A percentile compares a stretch with the other conserved stretches of the same genome.
phyloP scores from a whole-genome alignment of 208 protist species.

The Leishmania gerbilli region DNA sequence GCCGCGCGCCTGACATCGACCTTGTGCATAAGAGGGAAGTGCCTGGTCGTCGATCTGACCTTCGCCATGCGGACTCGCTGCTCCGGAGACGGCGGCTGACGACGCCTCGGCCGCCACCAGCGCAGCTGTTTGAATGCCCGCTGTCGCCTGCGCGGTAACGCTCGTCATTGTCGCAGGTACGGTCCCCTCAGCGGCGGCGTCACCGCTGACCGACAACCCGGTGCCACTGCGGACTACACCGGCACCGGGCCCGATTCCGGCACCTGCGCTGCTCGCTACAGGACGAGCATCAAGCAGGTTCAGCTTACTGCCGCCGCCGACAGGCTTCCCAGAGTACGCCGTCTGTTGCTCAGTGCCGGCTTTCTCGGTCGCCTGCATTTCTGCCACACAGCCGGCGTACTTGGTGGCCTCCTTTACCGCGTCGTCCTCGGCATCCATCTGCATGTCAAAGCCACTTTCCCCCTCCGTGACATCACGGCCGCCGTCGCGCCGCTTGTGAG shows the following conservation, averaged over 20 bases:
- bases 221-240: background rate
- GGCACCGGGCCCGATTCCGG: background rate
- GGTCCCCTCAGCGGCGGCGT: background rate
- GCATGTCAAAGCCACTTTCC: constrained; percentile 25
- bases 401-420: constrained; percentile 72
- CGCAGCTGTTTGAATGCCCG: background rate
- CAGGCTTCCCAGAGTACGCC: background rate
- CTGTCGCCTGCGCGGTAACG: background rate
- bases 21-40: background rate
- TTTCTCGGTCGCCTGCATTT: constrained; percentile 21
- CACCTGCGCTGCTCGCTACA: background rate
- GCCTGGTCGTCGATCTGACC: background rate
- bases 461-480: background rate
- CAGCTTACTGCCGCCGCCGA: background rate
- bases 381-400: constrained; percentile 38
- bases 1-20: background rate
- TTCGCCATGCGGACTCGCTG: background rate
- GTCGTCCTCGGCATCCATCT: constrained; percentile 59
- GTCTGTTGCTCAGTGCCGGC: background rate
- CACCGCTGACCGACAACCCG: background rate
- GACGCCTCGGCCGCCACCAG: background rate
- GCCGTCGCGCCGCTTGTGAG: background rate
- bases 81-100: constrained; percentile 2
- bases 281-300: background rate
- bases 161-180: background rate